These are phyloP conservation scores for Digitaria exilis DNA, from an alignment of 202 grass and related monocot species.

Conservation along the genomic window DNA sequence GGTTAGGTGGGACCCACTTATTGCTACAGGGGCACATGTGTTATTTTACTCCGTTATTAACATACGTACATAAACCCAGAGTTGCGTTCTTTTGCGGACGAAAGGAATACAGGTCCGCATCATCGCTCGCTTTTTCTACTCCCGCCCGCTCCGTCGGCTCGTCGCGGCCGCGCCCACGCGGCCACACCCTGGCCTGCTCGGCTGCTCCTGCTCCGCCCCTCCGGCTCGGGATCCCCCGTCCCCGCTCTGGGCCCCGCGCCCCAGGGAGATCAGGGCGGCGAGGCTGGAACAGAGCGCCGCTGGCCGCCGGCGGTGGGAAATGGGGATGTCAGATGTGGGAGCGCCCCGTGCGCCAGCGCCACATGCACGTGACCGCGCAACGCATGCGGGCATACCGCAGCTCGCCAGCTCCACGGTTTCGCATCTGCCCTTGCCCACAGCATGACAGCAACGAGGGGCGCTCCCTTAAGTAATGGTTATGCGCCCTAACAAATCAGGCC, in stretches of 20 bases:
- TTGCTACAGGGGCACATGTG: too few relatives aligned
- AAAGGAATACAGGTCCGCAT: neutral
- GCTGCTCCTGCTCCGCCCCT: neutral
- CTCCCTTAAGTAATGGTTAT: neutral
- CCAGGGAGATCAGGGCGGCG: too few relatives aligned
- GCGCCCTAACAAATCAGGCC: neutral
- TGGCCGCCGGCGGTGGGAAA: neutral
- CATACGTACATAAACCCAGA: too few relatives aligned
- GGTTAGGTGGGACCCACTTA: too few relatives aligned
- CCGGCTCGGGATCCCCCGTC: neutral
- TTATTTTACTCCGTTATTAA: too few relatives aligned
- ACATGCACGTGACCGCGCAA: neutral
- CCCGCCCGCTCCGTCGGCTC: slow-evolving; percentile 24
- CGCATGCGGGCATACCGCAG: too few relatives aligned
- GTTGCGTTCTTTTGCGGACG: too few relatives aligned
- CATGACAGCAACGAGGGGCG: neutral
- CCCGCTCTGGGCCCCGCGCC: neutral
- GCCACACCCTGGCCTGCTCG: neutral
- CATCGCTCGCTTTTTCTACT: slow-evolving; percentile 12
- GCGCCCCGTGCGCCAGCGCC: neutral
- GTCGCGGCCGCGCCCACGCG: neutral
- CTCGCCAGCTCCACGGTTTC: neutral
- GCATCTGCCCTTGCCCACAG: too few relatives aligned
- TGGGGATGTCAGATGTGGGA: too few relatives aligned
- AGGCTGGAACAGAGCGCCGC: neutral